Conservation (phyloP, 2,329 filamentous ascomycete species). For the Orbilia ellipsospora region DNA sequence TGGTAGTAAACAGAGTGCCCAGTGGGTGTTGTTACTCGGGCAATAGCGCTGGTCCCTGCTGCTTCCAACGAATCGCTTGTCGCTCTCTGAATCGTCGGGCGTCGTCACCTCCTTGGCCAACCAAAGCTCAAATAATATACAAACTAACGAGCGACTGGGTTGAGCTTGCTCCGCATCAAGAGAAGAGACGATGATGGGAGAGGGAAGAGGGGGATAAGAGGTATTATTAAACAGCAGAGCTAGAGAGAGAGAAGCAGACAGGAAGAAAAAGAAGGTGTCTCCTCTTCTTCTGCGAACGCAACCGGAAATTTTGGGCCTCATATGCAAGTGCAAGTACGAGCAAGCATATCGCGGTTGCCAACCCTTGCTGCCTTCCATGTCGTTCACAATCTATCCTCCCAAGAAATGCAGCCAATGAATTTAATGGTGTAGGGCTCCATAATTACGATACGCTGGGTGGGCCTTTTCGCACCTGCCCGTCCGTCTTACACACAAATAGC, state of each 20-base stretch:
- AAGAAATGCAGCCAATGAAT: slow-evolving; percentile 41
- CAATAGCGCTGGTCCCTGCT: slow-evolving; percentile 22
- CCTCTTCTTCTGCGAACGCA: slow-evolving; percentile 46
- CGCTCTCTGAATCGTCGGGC: background rate
- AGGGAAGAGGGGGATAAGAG: slow-evolving; percentile 3
- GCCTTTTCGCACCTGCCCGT: background rate
- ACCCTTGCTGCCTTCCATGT: background rate
- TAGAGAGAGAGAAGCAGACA: background rate
- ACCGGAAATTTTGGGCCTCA: slow-evolving; percentile 44
- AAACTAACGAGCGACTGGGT: slow-evolving; percentile 24
- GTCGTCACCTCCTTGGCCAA: too few species aligned
- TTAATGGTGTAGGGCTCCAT: background rate
- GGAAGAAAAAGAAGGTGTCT: background rate
- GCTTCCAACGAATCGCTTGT: background rate
- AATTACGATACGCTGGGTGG: background rate
- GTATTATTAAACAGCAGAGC: slow-evolving; percentile 9
- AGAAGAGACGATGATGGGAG: slow-evolving; percentile 6
- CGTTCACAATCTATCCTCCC: slow-evolving; percentile 24
- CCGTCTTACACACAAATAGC: background rate
- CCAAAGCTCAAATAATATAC: background rate
- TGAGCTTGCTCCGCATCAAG: background rate
- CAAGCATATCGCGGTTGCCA: slow-evolving; percentile 19
- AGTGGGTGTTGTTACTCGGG: slow-evolving; percentile 46
- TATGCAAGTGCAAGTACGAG: slow-evolving; percentile 3
- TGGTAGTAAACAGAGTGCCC: slow-evolving; percentile 48